Evolutionary conservation across 768 basidiomycete species (phyloP).

Genomic region (Boletus rubroflammeus): DNA sequence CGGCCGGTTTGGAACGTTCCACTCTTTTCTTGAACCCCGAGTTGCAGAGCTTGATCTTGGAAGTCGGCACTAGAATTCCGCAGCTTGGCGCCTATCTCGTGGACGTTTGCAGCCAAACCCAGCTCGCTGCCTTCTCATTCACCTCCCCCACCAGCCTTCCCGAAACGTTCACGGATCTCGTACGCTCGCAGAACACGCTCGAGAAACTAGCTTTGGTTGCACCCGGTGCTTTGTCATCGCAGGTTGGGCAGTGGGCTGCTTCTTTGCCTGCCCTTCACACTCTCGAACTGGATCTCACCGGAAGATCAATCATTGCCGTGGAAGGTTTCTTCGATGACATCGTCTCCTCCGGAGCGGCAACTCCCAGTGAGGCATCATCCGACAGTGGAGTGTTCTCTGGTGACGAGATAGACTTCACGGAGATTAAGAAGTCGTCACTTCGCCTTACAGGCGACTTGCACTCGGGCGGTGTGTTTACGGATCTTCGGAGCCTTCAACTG

Average conservation of each 20-base stretch:
- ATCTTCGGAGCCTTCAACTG: constrained; percentile 58
- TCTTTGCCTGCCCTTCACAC: constrained; percentile 57
- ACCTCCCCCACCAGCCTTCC: constrained; percentile 67
- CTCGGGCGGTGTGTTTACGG: constrained; percentile 53
- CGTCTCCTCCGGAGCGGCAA: constrained; percentile 61
- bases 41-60: constrained; percentile 57
- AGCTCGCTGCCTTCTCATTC: constrained; percentile 66
- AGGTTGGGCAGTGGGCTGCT: constrained; percentile 72
- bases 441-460: constrained; percentile 60
- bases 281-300: constrained; percentile 69
- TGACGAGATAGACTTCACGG: constrained; percentile 74
- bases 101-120: constrained; percentile 60
- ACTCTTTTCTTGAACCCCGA: constrained; percentile 63
- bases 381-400: constrained; percentile 78
- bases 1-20: constrained; percentile 62
- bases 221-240: constrained; percentile 68
- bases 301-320: constrained; percentile 62
- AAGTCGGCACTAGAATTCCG: constrained; percentile 54
- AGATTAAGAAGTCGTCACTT: constrained; percentile 66
- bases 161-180: constrained; percentile 64
- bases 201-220: constrained; percentile 66
- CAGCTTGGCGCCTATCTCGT: constrained; percentile 61
- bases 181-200: constrained; percentile 54
- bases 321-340: constrained; percentile 79
- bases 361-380: constrained; percentile 66